phyloP scores from a whole-genome alignment of 2,329 filamentous ascomycete genomes.

The Aspergillus eucalypticola region DNA sequence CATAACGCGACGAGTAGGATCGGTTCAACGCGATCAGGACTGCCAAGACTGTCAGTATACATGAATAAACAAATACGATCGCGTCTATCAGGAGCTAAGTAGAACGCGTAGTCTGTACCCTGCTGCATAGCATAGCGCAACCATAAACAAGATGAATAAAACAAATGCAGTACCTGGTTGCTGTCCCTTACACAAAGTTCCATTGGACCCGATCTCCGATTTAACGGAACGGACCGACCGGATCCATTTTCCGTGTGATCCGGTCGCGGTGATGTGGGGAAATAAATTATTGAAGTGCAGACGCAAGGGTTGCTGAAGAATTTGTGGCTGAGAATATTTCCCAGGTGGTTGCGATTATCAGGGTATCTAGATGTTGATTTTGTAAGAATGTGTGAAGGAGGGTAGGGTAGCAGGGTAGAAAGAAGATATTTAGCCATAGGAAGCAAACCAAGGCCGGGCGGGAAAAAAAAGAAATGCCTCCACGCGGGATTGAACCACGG shows the following conservation, averaged over 20 bases:
- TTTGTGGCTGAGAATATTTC: too few species aligned
- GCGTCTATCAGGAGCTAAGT: too few species aligned
- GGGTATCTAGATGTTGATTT: accelerated
- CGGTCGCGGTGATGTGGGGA: background rate
- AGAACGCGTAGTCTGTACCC: too few species aligned
- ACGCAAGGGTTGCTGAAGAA: background rate
- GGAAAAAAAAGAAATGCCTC: background rate
- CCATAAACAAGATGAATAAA: too few species aligned
- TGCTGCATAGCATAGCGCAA: too few species aligned
- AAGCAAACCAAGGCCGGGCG: too few species aligned
- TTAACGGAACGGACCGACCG: background rate
- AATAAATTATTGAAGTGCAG: background rate
- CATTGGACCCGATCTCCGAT: background rate
- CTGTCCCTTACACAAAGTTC: too few species aligned
- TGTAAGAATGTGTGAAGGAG: background rate
- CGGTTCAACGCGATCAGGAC: too few species aligned
- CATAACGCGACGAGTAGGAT: too few species aligned
- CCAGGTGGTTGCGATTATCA: accelerated
- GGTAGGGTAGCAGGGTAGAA: background rate
- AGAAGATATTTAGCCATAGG: background rate
- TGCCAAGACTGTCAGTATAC: too few species aligned
- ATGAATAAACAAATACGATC: too few species aligned
- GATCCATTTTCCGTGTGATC: background rate
- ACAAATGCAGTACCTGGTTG: too few species aligned
- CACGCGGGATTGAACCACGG: background rate